These are phyloP conservation scores for Yamadazyma atlantica DNA, from an alignment of 1,139 yeast genomes.

Conservation along the genomic window DNA sequence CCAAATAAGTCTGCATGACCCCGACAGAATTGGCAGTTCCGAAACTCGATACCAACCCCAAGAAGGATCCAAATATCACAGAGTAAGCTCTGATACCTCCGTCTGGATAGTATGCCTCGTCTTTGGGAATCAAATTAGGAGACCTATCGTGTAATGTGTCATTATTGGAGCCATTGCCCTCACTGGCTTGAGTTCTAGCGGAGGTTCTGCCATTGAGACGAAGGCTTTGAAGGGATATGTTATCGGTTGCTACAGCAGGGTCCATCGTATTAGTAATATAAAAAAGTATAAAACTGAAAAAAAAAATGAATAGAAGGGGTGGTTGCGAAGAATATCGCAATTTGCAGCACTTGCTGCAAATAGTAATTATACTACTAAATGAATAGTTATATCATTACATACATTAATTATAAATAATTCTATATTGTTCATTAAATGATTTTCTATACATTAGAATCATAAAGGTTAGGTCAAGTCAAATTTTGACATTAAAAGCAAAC, in stretches of 20 bases:
- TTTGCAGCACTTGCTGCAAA: background rate
- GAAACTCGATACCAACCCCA: conserved; percentile 54
- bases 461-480: conserved; percentile 10
- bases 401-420: no score
- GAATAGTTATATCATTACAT: no score
- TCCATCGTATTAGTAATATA: background rate
- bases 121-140: conserved; percentile 3
- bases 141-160: background rate
- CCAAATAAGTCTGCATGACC: conserved; percentile 59
- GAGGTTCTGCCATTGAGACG: background rate
- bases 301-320: background rate
- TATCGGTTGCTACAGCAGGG: background rate
- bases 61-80: conserved; percentile 62
- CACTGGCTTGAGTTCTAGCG: background rate
- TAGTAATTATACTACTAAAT: no score
- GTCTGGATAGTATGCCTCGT: conserved; percentile 48
- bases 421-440: no score
- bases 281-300: background rate
- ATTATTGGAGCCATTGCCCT: background rate
- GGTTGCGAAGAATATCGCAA: conserved; percentile 2
- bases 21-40: conserved; percentile 64
- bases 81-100: conserved; percentile 60
- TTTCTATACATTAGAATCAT: background rate
- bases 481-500: conserved; percentile 28
- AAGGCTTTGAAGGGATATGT: background rate